Evolutionary conservation across 2,329 filamentous ascomycete genomes (phyloP).

Genomic region (Sarocladiaceae sp.): DNA sequence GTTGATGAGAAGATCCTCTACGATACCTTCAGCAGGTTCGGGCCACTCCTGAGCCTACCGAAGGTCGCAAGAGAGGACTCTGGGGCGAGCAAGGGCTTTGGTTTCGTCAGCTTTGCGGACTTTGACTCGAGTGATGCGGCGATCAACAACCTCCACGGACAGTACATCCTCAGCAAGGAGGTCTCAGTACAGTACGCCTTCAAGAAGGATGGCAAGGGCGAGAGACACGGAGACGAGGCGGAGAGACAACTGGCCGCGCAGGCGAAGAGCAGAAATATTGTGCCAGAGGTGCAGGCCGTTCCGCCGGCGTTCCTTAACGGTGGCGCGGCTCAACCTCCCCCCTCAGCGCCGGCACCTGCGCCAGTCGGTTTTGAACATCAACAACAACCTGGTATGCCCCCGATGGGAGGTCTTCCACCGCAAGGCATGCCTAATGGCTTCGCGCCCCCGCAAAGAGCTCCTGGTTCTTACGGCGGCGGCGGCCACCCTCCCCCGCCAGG

Average conservation of each 20-base stretch:
- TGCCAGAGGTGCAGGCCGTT: conserved; percentile 70
- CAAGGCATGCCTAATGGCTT: conserved; percentile 30
- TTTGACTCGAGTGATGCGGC: conserved; percentile 93
- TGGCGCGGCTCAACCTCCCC: conserved; percentile 6
- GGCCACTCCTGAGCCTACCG: conserved; percentile 72
- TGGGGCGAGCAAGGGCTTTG: conserved; percentile 88
- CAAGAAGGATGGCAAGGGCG: conserved; percentile 98
- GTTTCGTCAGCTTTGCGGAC: conserved; percentile 86
- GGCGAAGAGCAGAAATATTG: conserved; percentile 89
- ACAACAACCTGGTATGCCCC: conserved; percentile 5
- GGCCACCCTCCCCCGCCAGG: conserved; percentile 17
- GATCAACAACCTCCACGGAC: conserved; percentile 86
- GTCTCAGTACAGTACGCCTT: conserved; percentile 96
- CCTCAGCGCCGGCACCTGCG: conserved; percentile 13
- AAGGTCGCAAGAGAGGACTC: conserved; percentile 90
- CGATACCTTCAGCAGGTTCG: conserved; percentile 90
- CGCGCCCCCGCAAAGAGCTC: conserved; percentile 26
- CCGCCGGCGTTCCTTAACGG: conserved; percentile 62
- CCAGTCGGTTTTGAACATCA: conserved; percentile 5
- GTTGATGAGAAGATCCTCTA: conserved; percentile 94
- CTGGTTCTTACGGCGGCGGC: conserved; percentile 20
- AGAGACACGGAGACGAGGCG: conserved; percentile 89
- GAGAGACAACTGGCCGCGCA: conserved; percentile 87
- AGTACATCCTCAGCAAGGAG: conserved; percentile 96
- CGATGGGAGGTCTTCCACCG: conserved; percentile 15